phyloP scores from a whole-genome alignment of 2,329 filamentous ascomycete species.

The Aureobasidium sp. region DNA sequence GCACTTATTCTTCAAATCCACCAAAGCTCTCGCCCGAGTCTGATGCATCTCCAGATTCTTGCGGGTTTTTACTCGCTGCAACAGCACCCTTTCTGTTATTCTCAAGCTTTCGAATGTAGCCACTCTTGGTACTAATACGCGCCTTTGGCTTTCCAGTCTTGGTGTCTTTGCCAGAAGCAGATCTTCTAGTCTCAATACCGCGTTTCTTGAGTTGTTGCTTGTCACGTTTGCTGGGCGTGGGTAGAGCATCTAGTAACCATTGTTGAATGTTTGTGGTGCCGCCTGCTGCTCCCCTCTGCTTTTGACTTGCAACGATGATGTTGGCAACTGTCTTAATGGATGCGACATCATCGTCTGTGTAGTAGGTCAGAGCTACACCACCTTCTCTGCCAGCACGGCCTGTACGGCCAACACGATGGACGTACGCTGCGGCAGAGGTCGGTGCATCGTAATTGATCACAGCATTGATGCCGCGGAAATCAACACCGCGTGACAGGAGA shows the following conservation, averaged over 20 bases:
- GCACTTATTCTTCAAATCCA: constrained; percentile 27
- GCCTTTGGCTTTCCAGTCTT: constrained; percentile 41
- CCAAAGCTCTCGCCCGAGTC: constrained; percentile 30
- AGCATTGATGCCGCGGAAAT: constrained; percentile 90
- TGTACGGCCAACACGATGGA: constrained; percentile 87
- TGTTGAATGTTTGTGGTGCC: constrained; percentile 54
- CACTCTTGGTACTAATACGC: constrained; percentile 76
- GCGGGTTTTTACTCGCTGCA: constrained; percentile 22
- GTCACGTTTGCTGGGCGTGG: constrained; percentile 72
- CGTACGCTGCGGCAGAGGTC: constrained; percentile 76
- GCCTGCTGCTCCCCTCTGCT: constrained; percentile 47
- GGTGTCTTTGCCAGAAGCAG: constrained; percentile 30
- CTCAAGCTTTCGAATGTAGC: constrained; percentile 61
- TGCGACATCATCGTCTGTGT: constrained; percentile 89
- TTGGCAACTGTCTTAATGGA: constrained; percentile 88
- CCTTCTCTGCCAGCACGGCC: constrained; percentile 80
- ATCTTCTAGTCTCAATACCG: constrained; percentile 66
- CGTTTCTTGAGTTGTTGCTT: constrained; percentile 72
- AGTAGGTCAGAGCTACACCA: constrained; percentile 86
- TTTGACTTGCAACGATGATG: constrained; percentile 77
- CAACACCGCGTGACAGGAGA: constrained; percentile 80
- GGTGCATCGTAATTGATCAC: constrained; percentile 98
- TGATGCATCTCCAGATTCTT: constrained; percentile 14
- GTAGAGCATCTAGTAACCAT: constrained; percentile 83
- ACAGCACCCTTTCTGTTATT: constrained; percentile 47